phyloP scores from a whole-genome alignment of 2,329 filamentous ascomycete species.

The Cladosporium sp. region DNA sequence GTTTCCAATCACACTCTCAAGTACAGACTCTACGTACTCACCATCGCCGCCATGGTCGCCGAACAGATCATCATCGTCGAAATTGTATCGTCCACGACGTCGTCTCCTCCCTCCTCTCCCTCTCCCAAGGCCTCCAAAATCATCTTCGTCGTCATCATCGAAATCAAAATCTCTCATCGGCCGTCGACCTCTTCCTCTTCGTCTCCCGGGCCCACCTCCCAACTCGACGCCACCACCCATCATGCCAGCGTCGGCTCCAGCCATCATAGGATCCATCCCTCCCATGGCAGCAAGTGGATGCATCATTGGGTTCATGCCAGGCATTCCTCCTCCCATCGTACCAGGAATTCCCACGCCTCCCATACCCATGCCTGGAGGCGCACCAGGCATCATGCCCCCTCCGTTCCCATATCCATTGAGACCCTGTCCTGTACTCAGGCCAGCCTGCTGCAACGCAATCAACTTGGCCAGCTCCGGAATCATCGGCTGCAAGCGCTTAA shows the following conservation, averaged over 20 bases:
- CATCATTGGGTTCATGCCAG: not conserved
- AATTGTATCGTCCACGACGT: conserved; percentile 14
- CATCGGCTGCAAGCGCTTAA: conserved; percentile 24
- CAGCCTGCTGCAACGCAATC: conserved; percentile 13
- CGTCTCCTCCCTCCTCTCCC: conserved; percentile 3
- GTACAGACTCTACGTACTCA: conserved; percentile 17
- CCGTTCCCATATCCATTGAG: not conserved
- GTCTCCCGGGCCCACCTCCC: conserved; percentile 11
- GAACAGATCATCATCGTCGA: conserved; percentile 12
- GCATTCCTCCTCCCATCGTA: not conserved
- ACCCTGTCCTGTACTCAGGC: not conserved
- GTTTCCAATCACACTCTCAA: not conserved
- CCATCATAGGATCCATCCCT: conserved; percentile 14
- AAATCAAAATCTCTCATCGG: not conserved
- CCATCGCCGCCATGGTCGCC: conserved; percentile 16
- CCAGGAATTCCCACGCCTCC: not conserved
- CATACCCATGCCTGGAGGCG: not conserved
- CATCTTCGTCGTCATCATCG: conserved; percentile 17
- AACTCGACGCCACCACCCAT: conserved; percentile 12
- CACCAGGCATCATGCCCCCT: conserved; percentile 1
- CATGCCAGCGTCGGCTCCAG: conserved; percentile 9
- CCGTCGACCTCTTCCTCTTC: conserved; percentile 2
- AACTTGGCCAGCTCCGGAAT: conserved; percentile 22
- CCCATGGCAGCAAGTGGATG: not conserved
- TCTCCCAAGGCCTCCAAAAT: conserved; percentile 5